phyloP scores from a whole-genome alignment of 1,284 basidiomycete genomes.

The Sphaerobolus stellatus region DNA sequence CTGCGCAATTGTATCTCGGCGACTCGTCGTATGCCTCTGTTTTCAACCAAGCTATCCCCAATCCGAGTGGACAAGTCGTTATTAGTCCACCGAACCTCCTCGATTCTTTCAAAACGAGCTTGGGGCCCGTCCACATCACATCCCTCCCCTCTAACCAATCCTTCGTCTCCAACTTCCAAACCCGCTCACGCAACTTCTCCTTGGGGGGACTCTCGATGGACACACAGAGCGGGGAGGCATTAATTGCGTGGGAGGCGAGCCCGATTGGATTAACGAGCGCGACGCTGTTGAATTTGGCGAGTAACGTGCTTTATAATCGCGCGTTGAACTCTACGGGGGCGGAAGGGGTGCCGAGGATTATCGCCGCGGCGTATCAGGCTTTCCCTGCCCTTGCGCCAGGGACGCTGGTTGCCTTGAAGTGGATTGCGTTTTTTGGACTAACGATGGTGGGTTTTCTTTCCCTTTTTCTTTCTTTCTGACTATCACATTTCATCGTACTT shows the following conservation, averaged over 20 bases:
- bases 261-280: constrained; percentile 54
- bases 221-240: constrained; percentile 38
- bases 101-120: constrained; percentile 39
- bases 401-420: constrained; percentile 62
- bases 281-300: constrained; percentile 63
- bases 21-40: constrained; percentile 24
- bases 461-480: background rate
- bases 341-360: constrained; percentile 42
- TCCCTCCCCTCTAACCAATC: constrained; percentile 51
- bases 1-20: constrained; percentile 49
- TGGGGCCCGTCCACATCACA: constrained; percentile 32
- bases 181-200: too few species aligned
- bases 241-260: constrained; percentile 65
- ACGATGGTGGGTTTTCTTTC: constrained; percentile 53
- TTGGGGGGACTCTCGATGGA: constrained; percentile 65
- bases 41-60: background rate
- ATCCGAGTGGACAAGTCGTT: constrained; percentile 21
- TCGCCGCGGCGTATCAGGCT: constrained; percentile 50
- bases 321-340: constrained; percentile 50
- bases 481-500: background rate
- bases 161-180: constrained; percentile 52
- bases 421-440: constrained; percentile 67
- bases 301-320: constrained; percentile 63
- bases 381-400: constrained; percentile 55
- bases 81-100: constrained; percentile 49